Evolutionary conservation across 2,329 filamentous ascomycete species (phyloP).

Genomic region (Didymella lethalis): DNA sequence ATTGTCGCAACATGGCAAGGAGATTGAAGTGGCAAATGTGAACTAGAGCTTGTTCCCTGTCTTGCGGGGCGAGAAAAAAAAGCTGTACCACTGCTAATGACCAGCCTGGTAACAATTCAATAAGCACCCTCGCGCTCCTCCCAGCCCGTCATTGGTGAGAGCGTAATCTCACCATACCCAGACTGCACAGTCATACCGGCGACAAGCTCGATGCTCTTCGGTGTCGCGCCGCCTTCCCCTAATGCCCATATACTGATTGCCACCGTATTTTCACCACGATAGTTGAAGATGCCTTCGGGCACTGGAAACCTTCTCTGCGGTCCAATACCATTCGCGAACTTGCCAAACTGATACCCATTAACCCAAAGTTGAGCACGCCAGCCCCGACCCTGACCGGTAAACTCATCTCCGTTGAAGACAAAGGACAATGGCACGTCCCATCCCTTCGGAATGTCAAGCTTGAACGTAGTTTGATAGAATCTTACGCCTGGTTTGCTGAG

Average conservation of each 20-base stretch:
- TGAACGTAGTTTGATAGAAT: slow-evolving; percentile 64
- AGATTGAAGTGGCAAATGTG: not conserved
- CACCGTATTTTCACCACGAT: slow-evolving; percentile 71
- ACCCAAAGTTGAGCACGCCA: slow-evolving; percentile 72
- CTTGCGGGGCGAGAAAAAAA: too few species aligned
- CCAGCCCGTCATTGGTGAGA: slow-evolving; percentile 29
- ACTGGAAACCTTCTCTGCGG: slow-evolving; percentile 75
- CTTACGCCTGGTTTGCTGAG: slow-evolving; percentile 60
- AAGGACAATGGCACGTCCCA: slow-evolving; percentile 69
- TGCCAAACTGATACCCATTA: slow-evolving; percentile 76
- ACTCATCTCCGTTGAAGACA: slow-evolving; percentile 58
- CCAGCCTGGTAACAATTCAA: not conserved
- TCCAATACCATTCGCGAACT: slow-evolving; percentile 72
- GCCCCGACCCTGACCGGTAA: slow-evolving; percentile 31
- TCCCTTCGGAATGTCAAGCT: slow-evolving; percentile 60
- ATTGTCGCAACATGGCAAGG: not conserved
- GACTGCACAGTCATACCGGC: slow-evolving; percentile 55
- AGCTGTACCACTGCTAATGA: not conserved
- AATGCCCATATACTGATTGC: slow-evolving; percentile 73
- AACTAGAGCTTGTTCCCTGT: too few species aligned
- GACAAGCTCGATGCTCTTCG: slow-evolving; percentile 62
- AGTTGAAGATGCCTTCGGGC: slow-evolving; percentile 74
- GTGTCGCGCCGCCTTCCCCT: slow-evolving; percentile 62
- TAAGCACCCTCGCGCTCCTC: slow-evolving; percentile 26
- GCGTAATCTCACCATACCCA: slow-evolving; percentile 26